Evolutionary conservation across 257 asterid genomes (phyloP), one percentile per base, ranked within the genome.

Genomic region (Mentha longifolia): DNA sequence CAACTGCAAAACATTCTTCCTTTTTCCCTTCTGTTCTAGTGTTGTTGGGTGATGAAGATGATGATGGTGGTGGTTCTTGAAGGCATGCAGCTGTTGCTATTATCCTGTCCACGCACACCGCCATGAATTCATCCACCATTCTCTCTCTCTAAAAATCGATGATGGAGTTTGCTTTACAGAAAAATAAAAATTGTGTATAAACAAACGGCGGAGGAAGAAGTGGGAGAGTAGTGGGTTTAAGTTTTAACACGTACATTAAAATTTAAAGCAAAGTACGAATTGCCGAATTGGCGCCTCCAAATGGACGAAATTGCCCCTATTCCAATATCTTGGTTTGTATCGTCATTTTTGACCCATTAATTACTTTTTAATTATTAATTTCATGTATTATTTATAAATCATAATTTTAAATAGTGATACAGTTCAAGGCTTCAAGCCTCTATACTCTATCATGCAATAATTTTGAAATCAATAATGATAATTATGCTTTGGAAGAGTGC

Each of bases 61-160:
- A 10, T 19, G 83, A 19, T 61, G 79, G 30, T 5, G 71, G 16
- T 14, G 65, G 30, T 46, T 73, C 64, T 51, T 80, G 76, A 9
- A 72, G 61, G 65, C 78, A 65, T 22, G 84, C 77, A 60, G 76
- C 76, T 37, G 84, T 47, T 55, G 67, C 39, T 57, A 76, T 70
- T 4, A 73, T 58, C 11, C 77, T 76, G 59, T 80, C 81, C 62
- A 76, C 81, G 41, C 81, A 78, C 28, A 88, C 88, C 42, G 22
- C 14, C 89, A 85, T 84, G 68, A 84, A 84, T 50, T 85, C 91
- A 49, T 85, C 82, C 85, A 84, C 95, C 89, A 88, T 85, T 72
- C 63, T 77, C 42, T 45, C 77, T 65, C 73, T 45, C 56, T 61
- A 9, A 5, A 25, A 20, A 12, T 41, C 16, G 11, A 52, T 3